Evolutionary conservation across 164 flowering plant species (phyloP).

Genomic region (Berberis vulgaris): DNA sequence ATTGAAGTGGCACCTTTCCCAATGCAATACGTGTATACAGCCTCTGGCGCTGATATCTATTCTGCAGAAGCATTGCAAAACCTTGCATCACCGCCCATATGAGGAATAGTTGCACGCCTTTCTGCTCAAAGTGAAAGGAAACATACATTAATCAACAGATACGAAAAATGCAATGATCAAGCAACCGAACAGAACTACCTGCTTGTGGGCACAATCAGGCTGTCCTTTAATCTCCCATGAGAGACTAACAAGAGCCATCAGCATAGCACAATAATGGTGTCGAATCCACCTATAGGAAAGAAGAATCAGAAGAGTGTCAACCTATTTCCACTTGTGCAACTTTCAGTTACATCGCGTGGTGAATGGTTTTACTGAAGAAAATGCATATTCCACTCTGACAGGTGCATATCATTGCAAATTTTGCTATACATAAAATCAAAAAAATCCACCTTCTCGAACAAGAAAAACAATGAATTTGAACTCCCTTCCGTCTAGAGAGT

Average conservation of each 20-base stretch:
- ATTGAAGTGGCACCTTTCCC: conserved; percentile 59
- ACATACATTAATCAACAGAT: background rate
- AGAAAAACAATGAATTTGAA: no score
- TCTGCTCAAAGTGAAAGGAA: conserved; percentile 35
- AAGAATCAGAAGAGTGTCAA: background rate
- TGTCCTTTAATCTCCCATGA: conserved; percentile 95
- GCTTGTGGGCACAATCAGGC: conserved; percentile 79
- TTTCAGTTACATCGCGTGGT: background rate
- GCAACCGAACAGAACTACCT: conserved; percentile 39
- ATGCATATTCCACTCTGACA: background rate
- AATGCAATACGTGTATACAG: conserved; percentile 96
- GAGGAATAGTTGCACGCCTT: conserved; percentile 76
- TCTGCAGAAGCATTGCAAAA: conserved; percentile 92
- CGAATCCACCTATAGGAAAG: conserved; percentile 77
- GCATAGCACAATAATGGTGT: conserved; percentile 94
- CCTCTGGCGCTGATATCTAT: conserved; percentile 94
- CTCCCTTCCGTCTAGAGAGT: no score
- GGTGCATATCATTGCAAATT: background rate
- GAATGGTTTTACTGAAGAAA: background rate
- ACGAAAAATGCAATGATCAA: background rate
- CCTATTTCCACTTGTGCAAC: background rate
- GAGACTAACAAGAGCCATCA: conserved; percentile 87
- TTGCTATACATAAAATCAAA: no score
- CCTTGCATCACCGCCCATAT: conserved; percentile 99
- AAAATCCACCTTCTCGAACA: no score